A percentile compares a stretch with the other conserved stretches of the same genome.
These are phyloP conservation scores for Bocquillonia castaneifolia DNA, from an alignment of 441 rosid genomes.

Conservation along the genomic window DNA sequence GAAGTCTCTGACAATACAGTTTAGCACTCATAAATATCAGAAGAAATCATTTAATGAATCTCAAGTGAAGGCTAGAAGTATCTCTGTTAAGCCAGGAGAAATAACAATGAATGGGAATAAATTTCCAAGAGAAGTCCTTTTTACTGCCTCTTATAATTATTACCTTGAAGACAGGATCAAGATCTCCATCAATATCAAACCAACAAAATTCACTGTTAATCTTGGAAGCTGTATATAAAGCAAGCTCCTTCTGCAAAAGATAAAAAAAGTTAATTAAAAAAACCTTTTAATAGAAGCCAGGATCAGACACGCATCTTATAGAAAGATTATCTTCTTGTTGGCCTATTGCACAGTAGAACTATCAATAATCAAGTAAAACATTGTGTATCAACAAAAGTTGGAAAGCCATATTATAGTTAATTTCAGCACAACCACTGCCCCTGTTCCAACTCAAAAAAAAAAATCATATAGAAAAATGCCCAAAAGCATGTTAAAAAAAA, in stretches of 20 bases:
- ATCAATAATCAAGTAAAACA: not conserved
- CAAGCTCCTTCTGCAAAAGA: constrained; percentile 88
- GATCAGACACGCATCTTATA: not conserved
- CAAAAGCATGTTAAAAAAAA: not conserved
- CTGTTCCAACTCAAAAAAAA: not conserved
- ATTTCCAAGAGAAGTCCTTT: not conserved
- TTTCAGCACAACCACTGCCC: not conserved
- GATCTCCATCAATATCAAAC: constrained; percentile 94
- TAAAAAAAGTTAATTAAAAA: constrained; percentile 18
- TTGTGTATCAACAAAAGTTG: not conserved
- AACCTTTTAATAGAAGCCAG: not conserved
- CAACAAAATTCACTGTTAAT: constrained; percentile 70
- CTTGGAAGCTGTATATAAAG: constrained; percentile 89
- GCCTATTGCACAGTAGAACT: not conserved
- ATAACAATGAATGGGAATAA: constrained; percentile 3
- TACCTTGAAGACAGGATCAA: constrained; percentile 96
- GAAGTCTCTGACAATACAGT: not conserved
- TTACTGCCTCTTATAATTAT: constrained; percentile 7
- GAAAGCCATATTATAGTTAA: not conserved
- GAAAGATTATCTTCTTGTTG: not conserved
- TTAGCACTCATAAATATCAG: not conserved
- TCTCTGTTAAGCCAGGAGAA: not conserved
- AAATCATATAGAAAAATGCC: constrained; percentile 1
- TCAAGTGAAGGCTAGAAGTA: not conserved
- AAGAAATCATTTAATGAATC: not conserved